Conservation (phyloP, 306 rosid species). For the Inga oerstediana region DNA sequence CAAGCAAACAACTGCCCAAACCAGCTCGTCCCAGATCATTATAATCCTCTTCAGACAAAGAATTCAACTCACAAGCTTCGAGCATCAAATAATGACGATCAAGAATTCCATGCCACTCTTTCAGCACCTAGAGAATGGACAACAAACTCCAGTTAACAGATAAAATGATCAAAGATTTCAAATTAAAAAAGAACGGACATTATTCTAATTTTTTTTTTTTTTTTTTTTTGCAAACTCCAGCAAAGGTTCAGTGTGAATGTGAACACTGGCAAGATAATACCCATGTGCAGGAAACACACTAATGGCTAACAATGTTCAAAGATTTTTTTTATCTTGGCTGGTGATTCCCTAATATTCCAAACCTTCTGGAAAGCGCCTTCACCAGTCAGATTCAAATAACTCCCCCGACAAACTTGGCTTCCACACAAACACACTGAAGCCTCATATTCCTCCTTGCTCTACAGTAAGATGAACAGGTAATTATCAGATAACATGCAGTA, state of each 20-base stretch:
- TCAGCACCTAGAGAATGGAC: conserved; percentile 64
- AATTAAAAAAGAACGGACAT: conserved; percentile 9
- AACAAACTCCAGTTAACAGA: conserved; percentile 36
- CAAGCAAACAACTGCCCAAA: conserved; percentile 96
- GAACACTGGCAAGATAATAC: conserved; percentile 17
- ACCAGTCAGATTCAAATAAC: conserved; percentile 95
- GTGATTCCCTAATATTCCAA: conserved; percentile 9
- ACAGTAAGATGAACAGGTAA: conserved; percentile 32
- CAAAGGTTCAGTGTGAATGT: background rate
- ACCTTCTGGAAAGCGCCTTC: conserved; percentile 97
- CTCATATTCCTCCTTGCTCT: conserved; percentile 99
- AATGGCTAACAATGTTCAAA: background rate
- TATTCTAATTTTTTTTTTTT: background rate
- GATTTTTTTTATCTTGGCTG: background rate
- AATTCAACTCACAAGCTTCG: conserved; percentile 87
- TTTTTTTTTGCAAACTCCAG: conserved; percentile 23
- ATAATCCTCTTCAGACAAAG: conserved; percentile 87
- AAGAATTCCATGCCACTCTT: conserved; percentile 91
- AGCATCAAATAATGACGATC: conserved; percentile 84
- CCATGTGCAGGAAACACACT: conserved; percentile 11
- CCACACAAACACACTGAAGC: conserved; percentile 99
- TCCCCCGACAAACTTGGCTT: conserved; percentile 98
- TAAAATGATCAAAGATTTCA: conserved; percentile 5
- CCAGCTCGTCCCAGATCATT: conserved; percentile 95
- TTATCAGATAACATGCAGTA: conserved; percentile 27